These are phyloP conservation scores for Cicer judaicum DNA, from an alignment of 306 rosid species.

Conservation along the genomic window DNA sequence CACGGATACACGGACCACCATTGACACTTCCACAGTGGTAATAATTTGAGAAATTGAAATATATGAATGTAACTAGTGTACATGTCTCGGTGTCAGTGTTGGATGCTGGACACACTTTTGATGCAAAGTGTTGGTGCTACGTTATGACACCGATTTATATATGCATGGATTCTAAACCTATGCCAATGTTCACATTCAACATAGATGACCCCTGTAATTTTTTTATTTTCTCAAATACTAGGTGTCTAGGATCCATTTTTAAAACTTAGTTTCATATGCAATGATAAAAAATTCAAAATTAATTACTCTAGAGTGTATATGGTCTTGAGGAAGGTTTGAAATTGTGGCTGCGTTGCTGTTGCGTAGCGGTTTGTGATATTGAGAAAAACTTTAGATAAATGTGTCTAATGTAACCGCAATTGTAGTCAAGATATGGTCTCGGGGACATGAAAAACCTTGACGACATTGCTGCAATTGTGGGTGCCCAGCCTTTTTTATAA, in stretches of 20 bases:
- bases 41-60: too few species aligned
- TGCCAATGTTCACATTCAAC: constrained; percentile 14
- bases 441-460: neutral
- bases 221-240: neutral
- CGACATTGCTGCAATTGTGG: neutral
- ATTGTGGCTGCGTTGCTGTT: neutral
- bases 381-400: neutral
- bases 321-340: neutral
- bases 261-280: neutral
- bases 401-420: neutral
- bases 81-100: too few species aligned
- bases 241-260: neutral
- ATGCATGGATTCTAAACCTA: neutral
- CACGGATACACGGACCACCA: too few species aligned
- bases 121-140: too few species aligned
- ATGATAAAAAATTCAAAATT: neutral
- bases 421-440: neutral
- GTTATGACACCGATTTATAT: neutral
- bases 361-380: neutral
- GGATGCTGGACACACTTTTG: too few species aligned
- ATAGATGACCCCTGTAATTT: neutral
- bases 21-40: too few species aligned
- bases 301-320: neutral
- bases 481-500: neutral
- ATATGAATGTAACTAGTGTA: too few species aligned